A percentile compares a stretch with the other conserved stretches of the same genome.
Evolutionary conservation across 192 early-diverging fungal species (phyloP).

Genomic region (Coemansia reversa): DNA sequence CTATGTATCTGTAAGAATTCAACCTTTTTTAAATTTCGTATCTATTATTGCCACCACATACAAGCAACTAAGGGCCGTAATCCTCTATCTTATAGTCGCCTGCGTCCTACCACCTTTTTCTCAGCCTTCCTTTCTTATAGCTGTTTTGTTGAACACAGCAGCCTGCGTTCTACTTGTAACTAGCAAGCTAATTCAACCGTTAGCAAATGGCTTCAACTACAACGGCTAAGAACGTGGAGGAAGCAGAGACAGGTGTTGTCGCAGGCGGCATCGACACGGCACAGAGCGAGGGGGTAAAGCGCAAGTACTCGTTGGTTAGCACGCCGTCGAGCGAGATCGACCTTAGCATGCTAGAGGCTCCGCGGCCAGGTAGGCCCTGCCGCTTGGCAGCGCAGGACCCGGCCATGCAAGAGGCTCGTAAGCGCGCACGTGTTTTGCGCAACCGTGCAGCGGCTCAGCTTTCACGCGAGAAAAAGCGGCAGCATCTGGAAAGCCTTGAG

Average conservation of each 20-base stretch:
- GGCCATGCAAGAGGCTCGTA: slow-evolving; percentile 53
- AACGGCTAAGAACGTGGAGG: slow-evolving; percentile 15
- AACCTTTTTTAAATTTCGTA: background rate
- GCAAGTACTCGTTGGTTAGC: slow-evolving; percentile 39
- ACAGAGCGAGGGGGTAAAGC: slow-evolving; percentile 28
- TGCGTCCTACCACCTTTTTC: background rate
- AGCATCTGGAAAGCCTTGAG: slow-evolving; percentile 77
- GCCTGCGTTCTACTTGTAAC: too few species aligned
- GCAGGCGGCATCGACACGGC: slow-evolving; percentile 15
- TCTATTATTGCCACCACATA: background rate
- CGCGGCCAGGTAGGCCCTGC: slow-evolving; percentile 46
- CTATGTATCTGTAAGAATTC: too few species aligned
- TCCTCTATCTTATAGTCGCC: background rate
- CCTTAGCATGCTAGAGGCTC: slow-evolving; percentile 39
- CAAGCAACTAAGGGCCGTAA: too few species aligned
- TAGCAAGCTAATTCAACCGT: background rate
- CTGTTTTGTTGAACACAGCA: too few species aligned
- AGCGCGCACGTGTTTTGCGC: slow-evolving; percentile 78
- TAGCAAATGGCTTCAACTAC: slow-evolving; percentile 13
- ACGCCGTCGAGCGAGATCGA: slow-evolving; percentile 37
- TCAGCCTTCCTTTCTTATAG: too few species aligned
- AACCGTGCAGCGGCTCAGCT: slow-evolving; percentile 86
- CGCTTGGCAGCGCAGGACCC: slow-evolving; percentile 42
- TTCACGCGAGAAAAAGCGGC: slow-evolving; percentile 86
- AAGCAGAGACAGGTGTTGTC: slow-evolving; percentile 32